These are phyloP conservation scores for Lepidium africanum DNA, from an alignment of 345 rosid species.

Conservation along the genomic window DNA sequence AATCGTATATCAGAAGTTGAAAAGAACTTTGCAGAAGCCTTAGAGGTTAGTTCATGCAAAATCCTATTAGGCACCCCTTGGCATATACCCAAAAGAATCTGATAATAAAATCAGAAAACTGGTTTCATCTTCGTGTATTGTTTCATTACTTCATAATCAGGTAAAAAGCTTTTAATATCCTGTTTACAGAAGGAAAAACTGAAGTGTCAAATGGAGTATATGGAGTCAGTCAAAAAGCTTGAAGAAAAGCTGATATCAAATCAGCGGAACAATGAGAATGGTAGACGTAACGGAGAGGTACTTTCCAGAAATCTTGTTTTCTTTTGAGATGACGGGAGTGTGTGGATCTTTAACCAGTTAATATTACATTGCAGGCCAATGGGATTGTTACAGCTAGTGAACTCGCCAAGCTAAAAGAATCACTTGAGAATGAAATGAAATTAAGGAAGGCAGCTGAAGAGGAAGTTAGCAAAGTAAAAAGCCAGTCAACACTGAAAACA, in stretches of 20 bases:
- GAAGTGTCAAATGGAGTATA: slow-evolving; percentile 83
- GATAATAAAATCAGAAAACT: neutral
- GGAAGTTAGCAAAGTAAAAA: slow-evolving; percentile 60
- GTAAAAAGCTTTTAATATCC: neutral
- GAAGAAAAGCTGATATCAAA: slow-evolving; percentile 75
- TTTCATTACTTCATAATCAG: neutral
- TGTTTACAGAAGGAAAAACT: slow-evolving; percentile 65
- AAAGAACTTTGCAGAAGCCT: slow-evolving; percentile 69
- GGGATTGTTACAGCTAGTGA: slow-evolving; percentile 38
- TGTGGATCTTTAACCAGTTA: neutral
- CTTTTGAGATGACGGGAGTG: slow-evolving; percentile 6
- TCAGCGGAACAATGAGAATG: slow-evolving; percentile 48
- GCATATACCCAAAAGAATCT: neutral
- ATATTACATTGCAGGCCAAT: slow-evolving; percentile 30
- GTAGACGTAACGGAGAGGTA: slow-evolving; percentile 54
- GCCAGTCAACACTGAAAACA: slow-evolving; percentile 45
- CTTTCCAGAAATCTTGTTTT: neutral
- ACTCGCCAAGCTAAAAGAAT: slow-evolving; percentile 43
- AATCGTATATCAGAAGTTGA: slow-evolving; percentile 71
- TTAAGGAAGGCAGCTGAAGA: slow-evolving; percentile 79
- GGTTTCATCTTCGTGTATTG: slow-evolving; percentile 1
- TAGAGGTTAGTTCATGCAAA: slow-evolving; percentile 56
- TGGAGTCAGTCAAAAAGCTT: slow-evolving; percentile 85
- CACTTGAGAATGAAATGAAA: slow-evolving; percentile 59
- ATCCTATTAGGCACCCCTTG: neutral